These are phyloP conservation scores for Cyclotella kingstonii DNA, from an alignment of 108 stramenopile species.

Conservation along the genomic window DNA sequence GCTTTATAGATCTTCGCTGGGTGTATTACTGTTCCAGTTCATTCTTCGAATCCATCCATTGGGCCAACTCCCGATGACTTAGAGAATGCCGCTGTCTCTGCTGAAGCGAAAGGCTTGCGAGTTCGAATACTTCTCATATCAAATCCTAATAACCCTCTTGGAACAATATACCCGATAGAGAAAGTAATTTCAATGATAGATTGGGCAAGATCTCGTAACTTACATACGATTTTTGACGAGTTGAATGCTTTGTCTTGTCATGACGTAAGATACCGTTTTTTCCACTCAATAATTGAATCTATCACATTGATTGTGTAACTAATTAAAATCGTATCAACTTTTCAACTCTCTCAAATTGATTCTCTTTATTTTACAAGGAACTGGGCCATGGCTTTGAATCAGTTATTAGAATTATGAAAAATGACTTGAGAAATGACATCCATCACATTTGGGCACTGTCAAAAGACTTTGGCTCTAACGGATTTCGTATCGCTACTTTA, in stretches of 20 bases:
- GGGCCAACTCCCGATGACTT: slow-evolving; percentile 74
- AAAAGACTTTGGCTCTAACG: slow-evolving; percentile 91
- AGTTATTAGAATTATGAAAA: slow-evolving; percentile 56
- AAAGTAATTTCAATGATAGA: slow-evolving; percentile 47
- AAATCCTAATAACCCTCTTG: slow-evolving; percentile 94
- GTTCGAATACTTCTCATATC: slow-evolving; percentile 79
- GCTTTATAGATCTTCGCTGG: slow-evolving; percentile 65
- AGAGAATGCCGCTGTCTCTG: slow-evolving; percentile 53
- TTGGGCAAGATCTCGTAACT: slow-evolving; percentile 69
- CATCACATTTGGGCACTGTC: slow-evolving; percentile 89
- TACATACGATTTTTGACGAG: slow-evolving; percentile 89
- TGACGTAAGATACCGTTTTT: slow-evolving; percentile 10
- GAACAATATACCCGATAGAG: slow-evolving; percentile 61
- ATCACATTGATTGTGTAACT: not conserved
- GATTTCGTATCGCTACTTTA: slow-evolving; percentile 80
- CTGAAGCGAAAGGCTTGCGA: slow-evolving; percentile 55
- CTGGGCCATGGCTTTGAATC: slow-evolving; percentile 56
- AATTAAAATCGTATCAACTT: not conserved
- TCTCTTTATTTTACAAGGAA: slow-evolving; percentile 10
- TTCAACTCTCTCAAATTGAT: not conserved
- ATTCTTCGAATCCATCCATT: slow-evolving; percentile 48
- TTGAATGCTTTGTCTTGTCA: slow-evolving; percentile 79
- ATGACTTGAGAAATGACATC: slow-evolving; percentile 75
- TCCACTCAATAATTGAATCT: not conserved
- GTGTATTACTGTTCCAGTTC: slow-evolving; percentile 63